These are phyloP conservation scores for Emmonsia crescens DNA, from an alignment of 2,329 filamentous ascomycete genomes.

Conservation along the genomic window DNA sequence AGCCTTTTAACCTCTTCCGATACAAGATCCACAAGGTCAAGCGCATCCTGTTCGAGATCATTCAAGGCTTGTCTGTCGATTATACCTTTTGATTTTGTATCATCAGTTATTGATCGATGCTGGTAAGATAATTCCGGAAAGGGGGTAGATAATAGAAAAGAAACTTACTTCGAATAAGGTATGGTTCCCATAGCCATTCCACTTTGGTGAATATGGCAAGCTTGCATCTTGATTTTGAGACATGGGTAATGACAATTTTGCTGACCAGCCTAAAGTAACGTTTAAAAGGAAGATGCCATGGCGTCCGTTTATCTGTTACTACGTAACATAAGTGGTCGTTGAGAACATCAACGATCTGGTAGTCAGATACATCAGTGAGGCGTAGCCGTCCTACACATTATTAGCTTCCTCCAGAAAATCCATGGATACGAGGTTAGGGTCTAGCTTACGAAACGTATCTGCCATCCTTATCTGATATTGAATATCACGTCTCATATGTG, in stretches of 20 bases:
- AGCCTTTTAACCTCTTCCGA: slow-evolving; percentile 39
- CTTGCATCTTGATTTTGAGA: slow-evolving; percentile 85
- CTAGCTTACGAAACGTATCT: slow-evolving; percentile 50
- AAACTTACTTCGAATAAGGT: slow-evolving; percentile 34
- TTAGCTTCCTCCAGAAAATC: slow-evolving; percentile 8
- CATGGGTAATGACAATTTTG: slow-evolving; percentile 88
- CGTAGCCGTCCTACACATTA: slow-evolving; percentile 34
- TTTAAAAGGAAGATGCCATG: slow-evolving; percentile 78
- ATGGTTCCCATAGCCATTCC: slow-evolving; percentile 67
- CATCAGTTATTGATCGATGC: neutral
- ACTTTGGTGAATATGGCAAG: slow-evolving; percentile 77
- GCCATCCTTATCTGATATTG: slow-evolving; percentile 62
- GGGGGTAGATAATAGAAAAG: neutral
- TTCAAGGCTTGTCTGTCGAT: slow-evolving; percentile 59
- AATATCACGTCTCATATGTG: slow-evolving; percentile 66
- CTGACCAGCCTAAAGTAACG: slow-evolving; percentile 69
- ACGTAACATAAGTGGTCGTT: slow-evolving; percentile 66
- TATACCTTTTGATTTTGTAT: slow-evolving; percentile 25
- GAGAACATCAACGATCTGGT: slow-evolving; percentile 75
- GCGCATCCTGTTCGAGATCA: slow-evolving; percentile 45
- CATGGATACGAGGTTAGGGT: neutral
- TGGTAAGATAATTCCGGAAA: neutral
- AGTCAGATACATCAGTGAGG: slow-evolving; percentile 59
- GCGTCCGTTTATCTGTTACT: slow-evolving; percentile 51
- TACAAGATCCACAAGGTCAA: slow-evolving; percentile 41